Evolutionary conservation across 495 filamentous ascomycete genomes (phyloP), one percentile per base, ranked within the genome.

Genomic region (Friedmanniomyces endolithicus): DNA sequence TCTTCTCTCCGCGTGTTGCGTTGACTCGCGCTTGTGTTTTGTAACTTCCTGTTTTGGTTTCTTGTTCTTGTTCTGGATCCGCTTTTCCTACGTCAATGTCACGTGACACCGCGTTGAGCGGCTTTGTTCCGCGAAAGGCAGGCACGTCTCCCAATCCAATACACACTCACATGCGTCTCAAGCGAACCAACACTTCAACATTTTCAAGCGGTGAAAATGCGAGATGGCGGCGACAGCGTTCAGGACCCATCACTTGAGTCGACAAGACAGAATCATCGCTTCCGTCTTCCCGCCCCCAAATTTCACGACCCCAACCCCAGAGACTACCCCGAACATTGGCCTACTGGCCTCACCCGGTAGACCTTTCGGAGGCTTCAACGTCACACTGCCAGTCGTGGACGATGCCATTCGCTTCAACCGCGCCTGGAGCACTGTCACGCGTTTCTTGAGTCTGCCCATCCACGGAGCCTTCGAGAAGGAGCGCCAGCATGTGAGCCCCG

Each of bases 401-500:
- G 52, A 53, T 20, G 48, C 50, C n/a, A 59, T 64, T 22, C 59
- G 47, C 49, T 56, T 58, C 41, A 67, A 58, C 47, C 39, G 64
- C 11, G 68, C 67, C 9, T 71, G 68, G 68, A 71, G 68, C 53
- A 59, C 56, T 7, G 66, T 63, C 8, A 71, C 68, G 1, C 58
- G 67, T 35, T 67, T 60, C 47, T 53, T 71, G 16, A 59, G 48
- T 35, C 37, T 59, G 11, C 44, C 24, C 16, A 3, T 31, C 27
- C 27, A 31, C 9, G 39, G 39, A n/a, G 3, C 16, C 39, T 16
- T 19, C 9, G 44, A 47, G 19, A 6, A 29, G 16, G 7, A 20
- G 17, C 12, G 3, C 34, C 19, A 75, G 79, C 52, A 75, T 87
- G 67, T 94, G 86, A 87, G 89, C 85, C 0, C 86, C 92, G 63